phyloP scores from a whole-genome alignment of 129 eudicot genomes.

The Escallonia herrerae region DNA sequence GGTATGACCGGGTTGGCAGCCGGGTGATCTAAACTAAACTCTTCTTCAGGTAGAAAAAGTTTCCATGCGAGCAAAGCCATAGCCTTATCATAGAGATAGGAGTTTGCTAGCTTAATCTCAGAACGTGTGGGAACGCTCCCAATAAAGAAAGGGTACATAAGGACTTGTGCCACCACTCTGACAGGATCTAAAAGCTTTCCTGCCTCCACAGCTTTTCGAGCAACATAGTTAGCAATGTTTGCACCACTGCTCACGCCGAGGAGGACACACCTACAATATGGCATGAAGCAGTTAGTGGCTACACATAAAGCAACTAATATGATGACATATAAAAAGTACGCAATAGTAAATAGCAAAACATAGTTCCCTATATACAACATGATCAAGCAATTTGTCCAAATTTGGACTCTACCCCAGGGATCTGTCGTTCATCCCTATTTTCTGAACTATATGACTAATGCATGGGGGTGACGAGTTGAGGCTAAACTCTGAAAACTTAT shows the following conservation, averaged over 20 bases:
- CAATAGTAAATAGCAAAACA: too few relatives aligned
- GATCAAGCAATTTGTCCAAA: too few relatives aligned
- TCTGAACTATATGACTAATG: too few relatives aligned
- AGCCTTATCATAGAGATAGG: constrained; percentile 65
- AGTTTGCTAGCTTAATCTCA: constrained; percentile 60
- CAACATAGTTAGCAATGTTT: constrained; percentile 71
- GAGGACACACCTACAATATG: constrained; percentile 59
- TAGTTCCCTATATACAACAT: too few relatives aligned
- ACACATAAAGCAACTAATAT: too few relatives aligned
- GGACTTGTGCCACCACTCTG: constrained; percentile 80
- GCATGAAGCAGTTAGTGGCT: constrained; percentile 4
- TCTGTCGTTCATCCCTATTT: too few relatives aligned
- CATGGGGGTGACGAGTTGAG: too few relatives aligned
- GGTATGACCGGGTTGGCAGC: constrained; percentile 71
- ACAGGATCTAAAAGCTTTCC: constrained; percentile 70
- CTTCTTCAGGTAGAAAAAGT: constrained; percentile 63
- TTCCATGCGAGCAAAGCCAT: constrained; percentile 69
- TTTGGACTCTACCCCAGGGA: too few relatives aligned
- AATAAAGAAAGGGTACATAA: constrained; percentile 83
- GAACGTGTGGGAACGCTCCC: constrained; percentile 78
- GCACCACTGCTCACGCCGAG: constrained; percentile 91
- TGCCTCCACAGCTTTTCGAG: constrained; percentile 61
- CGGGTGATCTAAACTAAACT: constrained; percentile 68
- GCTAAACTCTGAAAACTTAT: too few relatives aligned
- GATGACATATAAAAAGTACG: too few relatives aligned